phyloP scores from a whole-genome alignment of 371 early-diverging fungal species.

The Apophysomyces ossiformis region DNA sequence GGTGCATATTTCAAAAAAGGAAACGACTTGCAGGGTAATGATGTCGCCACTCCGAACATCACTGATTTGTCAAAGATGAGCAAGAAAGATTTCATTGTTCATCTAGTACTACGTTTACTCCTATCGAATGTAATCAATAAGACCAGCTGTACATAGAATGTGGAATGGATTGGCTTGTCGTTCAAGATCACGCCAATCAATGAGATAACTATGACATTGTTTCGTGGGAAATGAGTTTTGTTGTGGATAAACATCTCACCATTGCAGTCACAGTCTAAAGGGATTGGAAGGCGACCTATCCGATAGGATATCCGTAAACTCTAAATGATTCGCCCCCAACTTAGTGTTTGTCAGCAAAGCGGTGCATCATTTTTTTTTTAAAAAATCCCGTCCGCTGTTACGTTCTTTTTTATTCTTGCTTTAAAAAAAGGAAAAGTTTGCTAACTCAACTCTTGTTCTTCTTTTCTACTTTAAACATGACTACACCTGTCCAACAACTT shows the following conservation, averaged over 20 bases:
- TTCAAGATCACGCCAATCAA: too few species aligned
- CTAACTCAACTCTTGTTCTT: not conserved
- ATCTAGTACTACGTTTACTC: not conserved
- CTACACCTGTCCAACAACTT: conserved; percentile 40
- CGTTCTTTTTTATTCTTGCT: conserved; percentile 12
- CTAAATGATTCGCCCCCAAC: not conserved
- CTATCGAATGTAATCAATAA: not conserved
- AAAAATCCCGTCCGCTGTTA: conserved; percentile 13
- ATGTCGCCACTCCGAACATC: conserved; percentile 6
- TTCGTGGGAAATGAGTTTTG: not conserved
- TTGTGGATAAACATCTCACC: not conserved
- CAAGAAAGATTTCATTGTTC: not conserved
- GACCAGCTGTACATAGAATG: not conserved
- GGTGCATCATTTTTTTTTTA: conserved; percentile 3
- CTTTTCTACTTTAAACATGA: conserved; percentile 19
- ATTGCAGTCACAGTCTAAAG: too few species aligned
- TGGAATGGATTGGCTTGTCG: too few species aligned
- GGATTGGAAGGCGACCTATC: too few species aligned
- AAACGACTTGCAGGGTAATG: not conserved
- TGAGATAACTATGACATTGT: too few species aligned
- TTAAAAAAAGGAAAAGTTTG: not conserved
- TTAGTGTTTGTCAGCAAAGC: conserved; percentile 21
- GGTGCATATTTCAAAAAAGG: not conserved
- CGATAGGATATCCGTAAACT: not conserved
- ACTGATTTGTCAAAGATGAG: not conserved